Evolutionary conservation across 768 basidiomycete species (phyloP).

Genomic region (Strobilomyces dryophilus): DNA sequence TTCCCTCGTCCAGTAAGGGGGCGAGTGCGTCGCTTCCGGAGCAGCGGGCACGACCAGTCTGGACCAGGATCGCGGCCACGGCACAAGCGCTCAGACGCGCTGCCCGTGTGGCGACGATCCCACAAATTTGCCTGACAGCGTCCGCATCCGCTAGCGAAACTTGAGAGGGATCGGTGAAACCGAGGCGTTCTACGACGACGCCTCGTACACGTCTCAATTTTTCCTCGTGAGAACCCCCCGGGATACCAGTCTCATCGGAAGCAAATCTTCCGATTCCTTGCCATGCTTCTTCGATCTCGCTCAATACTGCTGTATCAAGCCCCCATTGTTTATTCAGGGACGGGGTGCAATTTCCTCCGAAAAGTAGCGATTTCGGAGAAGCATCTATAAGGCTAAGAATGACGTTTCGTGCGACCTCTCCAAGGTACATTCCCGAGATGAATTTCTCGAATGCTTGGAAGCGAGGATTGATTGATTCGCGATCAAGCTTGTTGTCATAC

Average conservation of each 20-base stretch:
- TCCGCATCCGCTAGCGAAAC: constrained; percentile 62
- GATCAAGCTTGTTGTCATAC: constrained; percentile 89
- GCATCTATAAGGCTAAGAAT: constrained; percentile 80
- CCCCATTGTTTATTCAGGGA: constrained; percentile 89
- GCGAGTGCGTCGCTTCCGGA: constrained; percentile 30
- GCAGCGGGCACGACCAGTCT: constrained; percentile 67
- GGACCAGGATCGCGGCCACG: constrained; percentile 78
- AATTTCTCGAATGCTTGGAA: constrained; percentile 97
- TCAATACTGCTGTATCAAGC: constrained; percentile 91
- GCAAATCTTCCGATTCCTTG: constrained; percentile 36
- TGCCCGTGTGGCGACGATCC: constrained; percentile 76
- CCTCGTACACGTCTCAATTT: constrained; percentile 54
- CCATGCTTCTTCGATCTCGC: constrained; percentile 77
- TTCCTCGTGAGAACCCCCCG: constrained; percentile 8
- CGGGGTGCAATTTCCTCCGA: constrained; percentile 71
- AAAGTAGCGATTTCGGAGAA: constrained; percentile 65
- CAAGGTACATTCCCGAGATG: constrained; percentile 98
- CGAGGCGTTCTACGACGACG: constrained; percentile 60
- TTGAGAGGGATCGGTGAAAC: constrained; percentile 45
- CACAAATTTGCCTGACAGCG: constrained; percentile 78
- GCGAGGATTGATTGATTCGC: constrained; percentile 89
- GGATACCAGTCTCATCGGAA: constrained; percentile 16
- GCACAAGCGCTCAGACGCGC: constrained; percentile 83
- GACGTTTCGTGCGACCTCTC: constrained; percentile 86
- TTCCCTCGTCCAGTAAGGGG: constrained; percentile 34